Conservation (phyloP, 78 protist species). For the Dictyostelium citrinum region DNA sequence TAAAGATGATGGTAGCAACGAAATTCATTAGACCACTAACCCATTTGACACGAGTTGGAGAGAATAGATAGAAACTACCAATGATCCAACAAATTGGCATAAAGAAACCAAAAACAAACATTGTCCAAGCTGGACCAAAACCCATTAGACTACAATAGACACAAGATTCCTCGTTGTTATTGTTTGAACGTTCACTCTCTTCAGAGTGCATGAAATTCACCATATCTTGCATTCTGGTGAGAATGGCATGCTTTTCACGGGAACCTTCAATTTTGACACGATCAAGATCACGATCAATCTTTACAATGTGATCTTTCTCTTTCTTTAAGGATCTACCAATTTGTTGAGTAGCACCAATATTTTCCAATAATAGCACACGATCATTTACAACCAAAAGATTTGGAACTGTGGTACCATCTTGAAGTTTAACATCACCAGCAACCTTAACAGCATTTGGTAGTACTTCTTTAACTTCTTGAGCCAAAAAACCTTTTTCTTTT, state of each 20-base stretch:
- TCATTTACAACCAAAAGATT: constrained; percentile 80
- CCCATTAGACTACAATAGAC: constrained; percentile 73
- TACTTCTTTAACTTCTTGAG: constrained; percentile 70
- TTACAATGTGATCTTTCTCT: constrained; percentile 60
- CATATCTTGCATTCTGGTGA: constrained; percentile 62
- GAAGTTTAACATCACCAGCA: constrained; percentile 54
- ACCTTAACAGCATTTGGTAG: constrained; percentile 72
- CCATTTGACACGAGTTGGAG: constrained; percentile 72
- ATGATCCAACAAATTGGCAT: constrained; percentile 56
- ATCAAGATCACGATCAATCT: constrained; percentile 62
- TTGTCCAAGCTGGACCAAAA: constrained; percentile 76
- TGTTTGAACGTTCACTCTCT: constrained; percentile 3
- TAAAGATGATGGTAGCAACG: constrained; percentile 1
- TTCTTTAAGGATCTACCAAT: constrained; percentile 52
- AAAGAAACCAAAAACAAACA: constrained; percentile 70
- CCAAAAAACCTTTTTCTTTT: constrained; percentile 63
- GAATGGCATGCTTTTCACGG: constrained; percentile 38
- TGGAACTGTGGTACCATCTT: constrained; percentile 33
- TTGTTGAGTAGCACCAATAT: constrained; percentile 80
- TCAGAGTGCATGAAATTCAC: constrained; percentile 66
- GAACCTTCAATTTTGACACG: constrained; percentile 56
- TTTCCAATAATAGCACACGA: constrained; percentile 63
- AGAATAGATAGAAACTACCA: constrained; percentile 61
- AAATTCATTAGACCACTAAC: constrained; percentile 62
- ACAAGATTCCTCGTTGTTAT: constrained; percentile 34